phyloP scores from a whole-genome alignment of 2,329 filamentous ascomycete species.

The Pseudogymnoascus sp. region DNA sequence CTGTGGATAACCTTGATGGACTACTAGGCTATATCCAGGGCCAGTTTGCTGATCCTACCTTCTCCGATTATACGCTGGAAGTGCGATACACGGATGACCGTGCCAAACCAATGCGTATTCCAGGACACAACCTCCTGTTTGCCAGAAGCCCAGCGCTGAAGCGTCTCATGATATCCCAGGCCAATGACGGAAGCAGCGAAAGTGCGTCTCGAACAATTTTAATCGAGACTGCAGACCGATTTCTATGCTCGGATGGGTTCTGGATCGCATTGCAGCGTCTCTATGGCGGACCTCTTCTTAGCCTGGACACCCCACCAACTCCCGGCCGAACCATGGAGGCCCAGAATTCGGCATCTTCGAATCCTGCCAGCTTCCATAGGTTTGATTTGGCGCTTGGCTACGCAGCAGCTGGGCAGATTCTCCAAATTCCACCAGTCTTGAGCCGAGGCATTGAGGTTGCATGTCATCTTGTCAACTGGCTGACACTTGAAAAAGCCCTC shows the following conservation, averaged over 20 bases:
- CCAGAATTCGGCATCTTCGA: slow-evolving; percentile 16
- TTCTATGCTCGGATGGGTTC: slow-evolving; percentile 47
- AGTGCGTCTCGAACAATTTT: slow-evolving; percentile 32
- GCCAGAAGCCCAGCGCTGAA: slow-evolving; percentile 42
- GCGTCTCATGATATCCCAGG: slow-evolving; percentile 24
- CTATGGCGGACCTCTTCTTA: slow-evolving; percentile 46
- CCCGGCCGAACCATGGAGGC: slow-evolving; percentile 16
- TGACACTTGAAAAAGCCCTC: slow-evolving; percentile 52
- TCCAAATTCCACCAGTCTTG: slow-evolving; percentile 47
- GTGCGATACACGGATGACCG: slow-evolving; percentile 36
- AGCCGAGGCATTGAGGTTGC: slow-evolving; percentile 53
- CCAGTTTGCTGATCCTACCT: slow-evolving; percentile 32
- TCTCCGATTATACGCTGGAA: slow-evolving; percentile 40
- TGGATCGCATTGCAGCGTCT: slow-evolving; percentile 49
- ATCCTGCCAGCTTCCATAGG: slow-evolving; percentile 23
- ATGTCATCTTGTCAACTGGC: slow-evolving; percentile 50
- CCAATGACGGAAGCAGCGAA: slow-evolving; percentile 23
- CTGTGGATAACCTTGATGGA: slow-evolving; percentile 28
- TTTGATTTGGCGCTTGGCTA: slow-evolving; percentile 55
- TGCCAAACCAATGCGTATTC: slow-evolving; percentile 36
- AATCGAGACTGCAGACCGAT: slow-evolving; percentile 43
- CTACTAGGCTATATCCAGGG: slow-evolving; percentile 33
- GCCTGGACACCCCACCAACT: slow-evolving; percentile 25
- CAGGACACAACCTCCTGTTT: slow-evolving; percentile 47
- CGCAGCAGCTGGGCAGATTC: slow-evolving; percentile 51